Base-by-base conservation (phyloP, 2,329 filamentous ascomycete genomes). In the Nannizziopsis arthrosporioides region DNA sequence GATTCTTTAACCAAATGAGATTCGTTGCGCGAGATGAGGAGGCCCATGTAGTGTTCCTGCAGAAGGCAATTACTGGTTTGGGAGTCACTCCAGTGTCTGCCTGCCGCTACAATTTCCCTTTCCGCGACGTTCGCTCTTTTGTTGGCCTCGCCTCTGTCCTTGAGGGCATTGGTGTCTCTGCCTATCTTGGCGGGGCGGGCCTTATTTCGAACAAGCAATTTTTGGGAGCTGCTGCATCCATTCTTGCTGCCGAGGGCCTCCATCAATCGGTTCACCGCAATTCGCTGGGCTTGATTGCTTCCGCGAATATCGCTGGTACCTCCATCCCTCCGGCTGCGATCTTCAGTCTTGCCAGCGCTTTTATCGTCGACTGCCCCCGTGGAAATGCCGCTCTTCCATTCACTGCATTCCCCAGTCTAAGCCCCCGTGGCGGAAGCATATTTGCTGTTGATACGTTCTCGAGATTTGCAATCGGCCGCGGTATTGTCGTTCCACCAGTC, bases 241-340 rank as follows among this genome's bases (percentile, higher is more conserved):
- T 85, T 57, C 68, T 84, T 31, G 77, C 77, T 27, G 74, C 82
- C 48, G 80, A 84, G 57, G 73, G 80, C 30, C 74, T 80, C 8
- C 80, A 84, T 66, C 74, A 74, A 1, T 68, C 81, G 3, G 81
- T 80, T 66, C 67, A 82, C 54, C 76, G 80, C 45, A 62, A 67
- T 27, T 65, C 66, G 8, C 63, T 73, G 14, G 62, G 67, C 42
- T 59, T 77, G 56, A 61, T 63, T 3, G 76, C 79, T 1, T 80
- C 78, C 57, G 67, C 80, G 0, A 71, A 77, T 54, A 64, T 79
- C 6, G 81, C 80, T 53, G 80, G 82, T 53, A 70, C 73, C 18
- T 76, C 79, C 0, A 69, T 83, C 34, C 63, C 65, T 54, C 70
- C 75, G 58, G 73, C 80, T 61, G 65, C 74, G 56, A 78, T 84